Conservation (phyloP, 75 land plant genomes). For the Sequoiadendron giganteum region DNA sequence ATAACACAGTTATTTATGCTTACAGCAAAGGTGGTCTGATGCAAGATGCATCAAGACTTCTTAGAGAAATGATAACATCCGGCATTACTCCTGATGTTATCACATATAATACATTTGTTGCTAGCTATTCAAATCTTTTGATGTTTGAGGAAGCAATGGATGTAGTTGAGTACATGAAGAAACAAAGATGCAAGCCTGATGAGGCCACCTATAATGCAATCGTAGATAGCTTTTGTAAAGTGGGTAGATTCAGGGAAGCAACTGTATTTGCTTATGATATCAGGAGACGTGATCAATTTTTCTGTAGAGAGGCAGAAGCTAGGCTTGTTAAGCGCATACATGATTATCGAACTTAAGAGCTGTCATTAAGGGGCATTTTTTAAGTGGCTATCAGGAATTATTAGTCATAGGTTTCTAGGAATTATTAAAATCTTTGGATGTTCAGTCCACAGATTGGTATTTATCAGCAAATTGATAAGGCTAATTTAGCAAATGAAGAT, state of each 20-base stretch:
- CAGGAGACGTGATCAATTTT: conserved; percentile 30
- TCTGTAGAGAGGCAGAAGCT: not conserved
- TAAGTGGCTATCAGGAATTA: not conserved
- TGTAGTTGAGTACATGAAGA: conserved; percentile 76
- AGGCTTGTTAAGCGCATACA: conserved; percentile 6
- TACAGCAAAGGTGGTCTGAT: conserved; percentile 77
- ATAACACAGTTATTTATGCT: conserved; percentile 82
- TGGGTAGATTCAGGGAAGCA: conserved; percentile 56
- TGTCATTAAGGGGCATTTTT: not conserved
- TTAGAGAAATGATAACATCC: conserved; percentile 60
- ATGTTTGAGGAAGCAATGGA: conserved; percentile 84
- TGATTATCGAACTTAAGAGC: conserved; percentile 5
- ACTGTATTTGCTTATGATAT: conserved; percentile 36
- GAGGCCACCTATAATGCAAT: conserved; percentile 73
- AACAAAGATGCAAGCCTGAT: conserved; percentile 68
- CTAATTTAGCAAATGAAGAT: not conserved
- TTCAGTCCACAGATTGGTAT: not conserved
- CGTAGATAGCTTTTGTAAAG: conserved; percentile 73
- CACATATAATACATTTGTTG: conserved; percentile 81
- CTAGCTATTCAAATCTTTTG: conserved; percentile 64
- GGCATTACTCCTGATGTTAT: conserved; percentile 73
- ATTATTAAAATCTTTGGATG: not conserved
- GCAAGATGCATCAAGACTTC: conserved; percentile 84
- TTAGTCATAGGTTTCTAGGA: not conserved
- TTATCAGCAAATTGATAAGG: not conserved